Base-by-base conservation (phyloP, 176 grass and related monocot species). In the Zea luxurians region DNA sequence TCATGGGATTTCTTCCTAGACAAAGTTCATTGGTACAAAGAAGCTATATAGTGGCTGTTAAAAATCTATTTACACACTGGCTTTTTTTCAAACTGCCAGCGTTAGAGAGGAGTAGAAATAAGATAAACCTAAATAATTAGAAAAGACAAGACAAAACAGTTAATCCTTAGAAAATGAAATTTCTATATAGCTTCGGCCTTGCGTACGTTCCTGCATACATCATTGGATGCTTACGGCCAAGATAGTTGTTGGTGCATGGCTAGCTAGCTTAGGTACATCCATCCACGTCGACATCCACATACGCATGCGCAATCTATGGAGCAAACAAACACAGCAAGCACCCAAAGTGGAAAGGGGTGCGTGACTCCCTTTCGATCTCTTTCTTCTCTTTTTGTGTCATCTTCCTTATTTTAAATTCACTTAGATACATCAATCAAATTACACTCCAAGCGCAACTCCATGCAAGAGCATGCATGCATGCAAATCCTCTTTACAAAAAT, bases 341-440 rank as follows among this genome's bases (percentile, higher is more conserved):
- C 77, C 66, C 82, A 89, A 81, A 81, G 75, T 47, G 43, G n/a
- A 62, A 89, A 72, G 64, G 37, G 8, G 38, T 40, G 4, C 4
- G 10, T 66, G 76, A 11, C 17, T 64, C 34, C 21, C 48, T 77
- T 48, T 41, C 42, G 27, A 27, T 27, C 27, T 27, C 49, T 70
- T 49, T 3, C 17, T 43, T 42, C 42, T 67, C 49, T 38, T 48
- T 42, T 42, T 12, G 27, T 68, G 65, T 61, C 35, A 86, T 80
- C 49, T 76, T 60, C n/a, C 54, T 66, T 66, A 71, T 89, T 89
- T 81, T 85, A 78, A 78, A 77, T 82, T 89, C 82, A 78, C 73
- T 82, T 77, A 67, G 82, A 81, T 77, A 89, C 67, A 85, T 85
- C 82, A 85, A 89, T 85, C 87, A 69, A 89, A 89, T 82, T 85